Conservation (phyloP, 495 filamentous ascomycete genomes). For the Daldinia concentrica region DNA sequence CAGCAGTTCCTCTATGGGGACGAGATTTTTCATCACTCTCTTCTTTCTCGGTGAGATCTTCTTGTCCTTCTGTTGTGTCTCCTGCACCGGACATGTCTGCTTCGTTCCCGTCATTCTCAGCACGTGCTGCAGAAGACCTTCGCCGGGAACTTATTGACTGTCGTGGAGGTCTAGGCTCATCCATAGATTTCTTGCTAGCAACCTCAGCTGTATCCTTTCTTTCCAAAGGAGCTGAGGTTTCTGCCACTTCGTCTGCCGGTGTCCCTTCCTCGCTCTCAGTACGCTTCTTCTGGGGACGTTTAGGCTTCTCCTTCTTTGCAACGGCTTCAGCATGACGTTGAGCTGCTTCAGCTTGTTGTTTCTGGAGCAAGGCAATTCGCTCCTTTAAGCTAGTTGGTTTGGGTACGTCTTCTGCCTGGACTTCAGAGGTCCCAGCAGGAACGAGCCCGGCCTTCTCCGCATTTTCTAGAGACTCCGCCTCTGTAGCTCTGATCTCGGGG, state of each 20-base stretch:
- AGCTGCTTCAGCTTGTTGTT: conserved; percentile 89
- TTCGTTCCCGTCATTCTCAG: conserved; percentile 79
- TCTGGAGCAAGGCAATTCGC: conserved; percentile 89
- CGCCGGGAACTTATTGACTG: conserved; percentile 55
- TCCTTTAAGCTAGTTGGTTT: conserved; percentile 95
- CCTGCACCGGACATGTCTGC: conserved; percentile 89
- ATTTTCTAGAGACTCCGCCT: conserved; percentile 63
- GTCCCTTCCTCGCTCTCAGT: conserved; percentile 63
- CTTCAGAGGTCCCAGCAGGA: conserved; percentile 54
- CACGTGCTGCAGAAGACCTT: conserved; percentile 63
- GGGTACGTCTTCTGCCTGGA: conserved; percentile 77
- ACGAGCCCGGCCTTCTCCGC: conserved; percentile 68
- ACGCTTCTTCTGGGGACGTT: conserved; percentile 80
- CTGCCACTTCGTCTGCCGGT: conserved; percentile 51
- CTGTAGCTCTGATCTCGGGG: conserved; percentile 76
- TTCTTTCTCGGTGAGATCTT: conserved; percentile 77
- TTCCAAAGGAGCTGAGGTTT: conserved; percentile 54
- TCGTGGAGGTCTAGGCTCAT: conserved; percentile 60
- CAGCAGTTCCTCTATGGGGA: conserved; percentile 40
- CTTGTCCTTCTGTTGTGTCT: conserved; percentile 82
- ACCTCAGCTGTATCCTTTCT: conserved; percentile 62
- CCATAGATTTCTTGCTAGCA: conserved; percentile 65
- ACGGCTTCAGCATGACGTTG: conserved; percentile 78
- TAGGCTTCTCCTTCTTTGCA: conserved; percentile 90
- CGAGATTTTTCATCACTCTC: conserved; percentile 69